Base-by-base conservation (phyloP, 108 stramenopile species). In the Fragilaria radians region DNA sequence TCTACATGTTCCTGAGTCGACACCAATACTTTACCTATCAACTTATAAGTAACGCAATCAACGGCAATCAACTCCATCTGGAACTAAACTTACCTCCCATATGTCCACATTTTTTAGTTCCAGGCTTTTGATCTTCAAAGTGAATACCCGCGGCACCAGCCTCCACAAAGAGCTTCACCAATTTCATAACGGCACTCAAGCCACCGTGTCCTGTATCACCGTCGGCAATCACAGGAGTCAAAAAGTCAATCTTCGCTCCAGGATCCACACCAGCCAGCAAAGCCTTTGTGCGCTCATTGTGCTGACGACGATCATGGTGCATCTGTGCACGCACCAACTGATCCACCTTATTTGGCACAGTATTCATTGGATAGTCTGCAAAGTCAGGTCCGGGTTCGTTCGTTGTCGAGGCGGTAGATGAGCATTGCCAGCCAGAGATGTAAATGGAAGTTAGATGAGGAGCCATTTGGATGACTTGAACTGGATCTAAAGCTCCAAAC, bases 91-190 rank as follows among this genome's bases (percentile, higher is more conserved):
- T 42, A 42, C 70, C 73, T 30, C 71, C 70, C 86, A 95, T 91
- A 74, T 97, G 97, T 4, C 96, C 96, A 59, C 96, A 97, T 71
- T 97, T 97, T 76, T 97, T 97, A 3, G 95, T 95, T 56, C 96
- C 96, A 5, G 96, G 93, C 57, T 89, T 93, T 70, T 90, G 85
- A 63, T 86, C 85, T 67, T 84, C 85, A 59, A 89, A 78, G 61
- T 86, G 91, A 47, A 86, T 70, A 25, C 81, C 95, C 1, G 95
- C 92, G 9, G 95, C 97, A 5, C 97, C 97, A 36, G 89, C 87
- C 73, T 97, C 95, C 25, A 96, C 81, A 59, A 96, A 89, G 36
- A 97, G 78, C 63, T 95, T 95, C 32, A 88, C 92, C 4, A 96
- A 72, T 65, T 97, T 96, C 95, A 96, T 96, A 32, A 97, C 94